Evolutionary conservation across 768 basidiomycete species (phyloP).

Genomic region (Ramaria rubella): DNA sequence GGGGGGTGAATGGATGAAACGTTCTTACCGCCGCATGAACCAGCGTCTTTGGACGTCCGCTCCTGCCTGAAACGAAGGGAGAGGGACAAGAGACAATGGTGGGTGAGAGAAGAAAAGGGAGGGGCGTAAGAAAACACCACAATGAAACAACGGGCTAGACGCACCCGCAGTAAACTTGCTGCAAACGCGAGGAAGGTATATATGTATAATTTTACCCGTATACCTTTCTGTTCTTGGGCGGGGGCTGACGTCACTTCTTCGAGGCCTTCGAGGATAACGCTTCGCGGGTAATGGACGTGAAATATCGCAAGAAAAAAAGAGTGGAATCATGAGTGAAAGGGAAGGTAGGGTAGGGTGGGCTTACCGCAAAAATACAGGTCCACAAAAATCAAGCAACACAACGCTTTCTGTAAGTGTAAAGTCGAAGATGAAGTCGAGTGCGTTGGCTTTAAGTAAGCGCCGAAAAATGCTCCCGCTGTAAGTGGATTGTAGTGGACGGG

Average conservation of each 20-base stretch:
- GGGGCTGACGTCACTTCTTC: too few relatives aligned
- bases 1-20: background rate
- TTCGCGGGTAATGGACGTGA: background rate
- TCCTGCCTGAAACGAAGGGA: constrained; percentile 4
- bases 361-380: constrained; percentile 33
- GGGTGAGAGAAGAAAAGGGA: too few relatives aligned
- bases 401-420: constrained; percentile 23
- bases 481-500: too few relatives aligned
- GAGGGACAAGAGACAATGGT: background rate
- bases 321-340: constrained; percentile 23
- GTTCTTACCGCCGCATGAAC: constrained; percentile 20
- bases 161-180: constrained; percentile 11
- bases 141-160: too few relatives aligned
- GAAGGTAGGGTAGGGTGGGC: too few relatives aligned
- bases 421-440: constrained; percentile 20
- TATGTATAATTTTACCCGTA: constrained; percentile 6
- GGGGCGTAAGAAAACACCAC: too few relatives aligned
- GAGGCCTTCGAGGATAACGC: constrained; percentile 23
- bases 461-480: constrained; percentile 5
- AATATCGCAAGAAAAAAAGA: background rate
- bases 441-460: constrained; percentile 12
- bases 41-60: constrained; percentile 16
- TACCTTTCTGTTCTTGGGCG: too few relatives aligned
- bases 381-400: constrained; percentile 28
- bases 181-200: constrained; percentile 12